Percentiles rank a stretch among this genome's conserved stretches.
These are phyloP conservation scores for Aspergillus hancockii DNA, from an alignment of 495 filamentous ascomycete genomes.

Conservation along the genomic window DNA sequence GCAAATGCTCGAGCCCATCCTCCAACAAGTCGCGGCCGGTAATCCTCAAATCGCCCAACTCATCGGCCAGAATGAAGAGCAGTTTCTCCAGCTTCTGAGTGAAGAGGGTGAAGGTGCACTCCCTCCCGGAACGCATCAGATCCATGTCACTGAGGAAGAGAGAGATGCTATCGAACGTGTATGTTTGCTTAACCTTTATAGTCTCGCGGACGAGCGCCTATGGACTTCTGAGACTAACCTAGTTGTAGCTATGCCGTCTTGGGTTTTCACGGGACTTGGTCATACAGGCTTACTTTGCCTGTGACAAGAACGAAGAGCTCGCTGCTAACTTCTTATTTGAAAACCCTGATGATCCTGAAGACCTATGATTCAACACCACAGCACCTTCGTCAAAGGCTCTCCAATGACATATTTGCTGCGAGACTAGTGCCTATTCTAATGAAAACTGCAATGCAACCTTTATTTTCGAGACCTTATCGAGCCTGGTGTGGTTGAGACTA, in stretches of 20 bases:
- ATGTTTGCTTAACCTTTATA: constrained; percentile 39
- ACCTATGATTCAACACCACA: constrained; percentile 34
- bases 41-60: constrained; percentile 92
- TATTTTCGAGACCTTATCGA: background rate
- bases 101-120: constrained; percentile 78
- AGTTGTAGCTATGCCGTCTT: constrained; percentile 76
- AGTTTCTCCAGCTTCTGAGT: constrained; percentile 83
- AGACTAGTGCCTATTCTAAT: constrained; percentile 4
- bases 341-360: constrained; percentile 85
- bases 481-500: background rate
- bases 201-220: background rate
- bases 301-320: constrained; percentile 98
- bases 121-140: constrained; percentile 85
- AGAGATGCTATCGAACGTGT: constrained; percentile 94
- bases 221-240: constrained; percentile 30
- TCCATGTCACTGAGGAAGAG: constrained; percentile 92
- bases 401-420: background rate
- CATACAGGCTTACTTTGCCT: constrained; percentile 98
- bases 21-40: constrained; percentile 93
- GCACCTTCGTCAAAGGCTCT: background rate
- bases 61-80: constrained; percentile 86
- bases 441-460: constrained; percentile 16
- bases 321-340: constrained; percentile 98
- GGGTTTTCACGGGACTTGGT: constrained; percentile 91
- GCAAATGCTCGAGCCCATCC: constrained; percentile 95